A percentile compares a stretch with the other conserved stretches of the same genome.
Evolutionary conservation across 768 basidiomycete genomes (phyloP).

Genomic region (Aureoboletus auriporus): DNA sequence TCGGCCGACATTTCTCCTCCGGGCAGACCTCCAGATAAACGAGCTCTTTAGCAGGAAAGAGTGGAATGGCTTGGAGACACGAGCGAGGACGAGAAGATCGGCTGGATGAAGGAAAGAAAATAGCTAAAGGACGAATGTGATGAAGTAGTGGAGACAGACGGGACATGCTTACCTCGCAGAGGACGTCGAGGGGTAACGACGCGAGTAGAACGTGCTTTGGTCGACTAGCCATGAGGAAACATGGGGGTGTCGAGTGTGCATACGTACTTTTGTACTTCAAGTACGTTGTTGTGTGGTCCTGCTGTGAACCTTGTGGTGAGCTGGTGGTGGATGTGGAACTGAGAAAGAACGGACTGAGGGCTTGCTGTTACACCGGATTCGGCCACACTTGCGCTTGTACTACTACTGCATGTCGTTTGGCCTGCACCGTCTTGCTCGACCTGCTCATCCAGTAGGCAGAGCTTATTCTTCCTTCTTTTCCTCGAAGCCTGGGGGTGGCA

Average conservation of each 20-base stretch:
- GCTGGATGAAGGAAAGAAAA: constrained; percentile 39
- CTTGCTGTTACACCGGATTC: constrained; percentile 3
- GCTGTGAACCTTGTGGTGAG: background rate
- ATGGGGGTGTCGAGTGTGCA: no score
- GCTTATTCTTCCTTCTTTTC: constrained; percentile 79
- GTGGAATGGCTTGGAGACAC: constrained; percentile 40
- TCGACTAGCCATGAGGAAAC: constrained; percentile 10
- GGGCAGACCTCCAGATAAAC: constrained; percentile 33
- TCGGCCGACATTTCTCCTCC: constrained; percentile 29
- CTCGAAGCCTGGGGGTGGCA: constrained; percentile 68
- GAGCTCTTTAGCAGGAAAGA: constrained; percentile 33
- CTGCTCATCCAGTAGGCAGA: constrained; percentile 46
- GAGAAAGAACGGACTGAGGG: background rate
- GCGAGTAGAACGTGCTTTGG: constrained; percentile 21
- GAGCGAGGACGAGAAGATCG: constrained; percentile 45
- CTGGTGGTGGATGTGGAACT: background rate
- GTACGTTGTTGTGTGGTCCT: background rate
- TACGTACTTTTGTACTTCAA: no score
- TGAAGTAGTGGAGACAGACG: background rate
- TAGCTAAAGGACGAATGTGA: constrained; percentile 30
- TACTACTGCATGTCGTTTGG: constrained; percentile 42
- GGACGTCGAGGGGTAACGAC: constrained; percentile 28
- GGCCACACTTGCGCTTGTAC: background rate
- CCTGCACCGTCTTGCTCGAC: constrained; percentile 45
- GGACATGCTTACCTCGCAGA: constrained; percentile 20